Conservation (phyloP, 1,284 basidiomycete genomes). For the Waitea zeae region DNA sequence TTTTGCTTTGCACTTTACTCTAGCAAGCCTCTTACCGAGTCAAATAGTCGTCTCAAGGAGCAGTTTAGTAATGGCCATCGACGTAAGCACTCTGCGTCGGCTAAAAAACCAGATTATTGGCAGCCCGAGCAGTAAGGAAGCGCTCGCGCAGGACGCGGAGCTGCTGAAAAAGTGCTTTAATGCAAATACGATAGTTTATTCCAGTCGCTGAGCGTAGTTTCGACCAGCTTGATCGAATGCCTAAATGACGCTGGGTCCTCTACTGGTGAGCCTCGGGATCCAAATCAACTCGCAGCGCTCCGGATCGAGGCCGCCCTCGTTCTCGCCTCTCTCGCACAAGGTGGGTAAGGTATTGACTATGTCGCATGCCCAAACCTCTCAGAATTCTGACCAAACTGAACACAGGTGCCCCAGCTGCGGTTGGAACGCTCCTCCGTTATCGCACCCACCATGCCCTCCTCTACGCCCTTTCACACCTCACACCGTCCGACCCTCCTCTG, state of each 20-base stretch:
- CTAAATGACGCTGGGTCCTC: slow-evolving; percentile 23
- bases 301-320: slow-evolving; percentile 59
- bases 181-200: neutral
- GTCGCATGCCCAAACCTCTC: slow-evolving; percentile 1
- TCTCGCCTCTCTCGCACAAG: slow-evolving; percentile 53
- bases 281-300: slow-evolving; percentile 16
- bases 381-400: slow-evolving; percentile 37
- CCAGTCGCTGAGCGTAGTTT: neutral
- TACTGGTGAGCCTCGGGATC: neutral
- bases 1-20: too few species aligned
- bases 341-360: slow-evolving; percentile 16
- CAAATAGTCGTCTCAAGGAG: too few species aligned
- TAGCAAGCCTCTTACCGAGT: too few species aligned
- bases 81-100: slow-evolving; percentile 30
- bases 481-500: slow-evolving; percentile 17
- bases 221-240: slow-evolving; percentile 33
- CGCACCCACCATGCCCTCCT: slow-evolving; percentile 39
- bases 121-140: slow-evolving; percentile 48
- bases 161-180: slow-evolving; percentile 34
- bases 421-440: slow-evolving; percentile 33
- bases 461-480: slow-evolving; percentile 29
- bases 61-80: slow-evolving; percentile 16
- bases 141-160: slow-evolving; percentile 30
- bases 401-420: slow-evolving; percentile 14
- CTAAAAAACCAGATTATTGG: slow-evolving; percentile 62